These are phyloP conservation scores for Nemania serpens DNA, from an alignment of 2,329 filamentous ascomycete genomes.

Conservation along the genomic window DNA sequence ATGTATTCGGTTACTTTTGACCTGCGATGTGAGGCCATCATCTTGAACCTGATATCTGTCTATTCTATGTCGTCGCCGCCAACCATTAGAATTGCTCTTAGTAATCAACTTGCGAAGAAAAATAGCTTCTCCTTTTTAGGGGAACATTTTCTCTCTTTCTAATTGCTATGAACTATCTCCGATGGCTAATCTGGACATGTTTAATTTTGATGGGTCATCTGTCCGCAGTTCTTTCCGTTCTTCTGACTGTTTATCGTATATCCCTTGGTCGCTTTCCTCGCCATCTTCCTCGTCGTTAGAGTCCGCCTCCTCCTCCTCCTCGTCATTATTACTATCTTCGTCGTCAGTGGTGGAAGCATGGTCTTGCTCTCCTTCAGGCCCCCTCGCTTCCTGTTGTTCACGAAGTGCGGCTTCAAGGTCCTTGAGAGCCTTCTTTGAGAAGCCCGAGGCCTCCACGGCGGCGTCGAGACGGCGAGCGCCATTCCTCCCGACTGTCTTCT, in stretches of 20 bases:
- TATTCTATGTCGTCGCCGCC: too few relatives aligned
- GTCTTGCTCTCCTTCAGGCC: constrained; percentile 45
- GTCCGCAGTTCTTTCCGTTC: neutral
- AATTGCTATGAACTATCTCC: constrained; percentile 33
- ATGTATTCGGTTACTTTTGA: constrained; percentile 18
- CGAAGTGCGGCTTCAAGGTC: constrained; percentile 91
- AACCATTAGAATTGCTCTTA: too few relatives aligned
- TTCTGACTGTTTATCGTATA: constrained; percentile 2
- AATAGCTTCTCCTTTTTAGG: too few relatives aligned
- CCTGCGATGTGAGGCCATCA: neutral
- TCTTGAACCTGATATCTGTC: neutral
- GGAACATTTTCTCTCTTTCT: neutral
- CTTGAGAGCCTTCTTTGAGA: constrained; percentile 95
- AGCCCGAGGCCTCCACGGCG: constrained; percentile 88
- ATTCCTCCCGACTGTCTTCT: constrained; percentile 70
- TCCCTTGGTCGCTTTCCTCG: constrained; percentile 24
- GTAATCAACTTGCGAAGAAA: too few relatives aligned
- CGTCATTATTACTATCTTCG: constrained; percentile 40
- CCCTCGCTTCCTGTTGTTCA: constrained; percentile 65
- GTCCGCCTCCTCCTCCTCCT: constrained; percentile 35
- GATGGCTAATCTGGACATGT: constrained; percentile 35
- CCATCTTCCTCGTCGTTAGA: constrained; percentile 34
- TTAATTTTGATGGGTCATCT: constrained; percentile 17
- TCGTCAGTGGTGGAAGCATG: constrained; percentile 44
- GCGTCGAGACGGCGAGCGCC: constrained; percentile 77